Conservation (phyloP, 2,329 filamentous ascomycete species). For the Cladosporium austrohemisphaericum region DNA sequence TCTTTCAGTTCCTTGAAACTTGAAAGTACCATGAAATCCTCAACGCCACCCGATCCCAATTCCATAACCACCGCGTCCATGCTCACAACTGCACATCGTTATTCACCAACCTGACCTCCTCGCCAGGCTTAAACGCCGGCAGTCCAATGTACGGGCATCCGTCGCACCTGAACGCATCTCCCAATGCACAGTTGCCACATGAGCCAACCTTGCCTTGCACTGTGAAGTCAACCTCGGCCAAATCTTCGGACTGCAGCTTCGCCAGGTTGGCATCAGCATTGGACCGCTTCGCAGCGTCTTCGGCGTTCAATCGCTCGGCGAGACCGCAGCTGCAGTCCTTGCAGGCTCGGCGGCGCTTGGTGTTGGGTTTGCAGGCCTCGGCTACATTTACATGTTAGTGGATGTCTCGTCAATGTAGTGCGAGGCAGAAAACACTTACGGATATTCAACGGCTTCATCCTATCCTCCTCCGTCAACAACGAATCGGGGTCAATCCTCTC, state of each 20-base stretch:
- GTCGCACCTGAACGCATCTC: constrained; percentile 69
- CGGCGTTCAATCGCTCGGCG: constrained; percentile 77
- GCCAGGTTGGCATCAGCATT: constrained; percentile 54
- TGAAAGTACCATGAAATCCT: too few species aligned
- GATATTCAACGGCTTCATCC: constrained; percentile 70
- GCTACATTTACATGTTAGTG: constrained; percentile 50
- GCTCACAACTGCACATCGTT: constrained; percentile 76
- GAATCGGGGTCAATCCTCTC: constrained; percentile 90
- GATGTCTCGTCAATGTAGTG: not conserved
- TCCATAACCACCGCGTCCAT: too few species aligned
- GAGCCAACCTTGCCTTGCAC: constrained; percentile 95
- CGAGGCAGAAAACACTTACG: constrained; percentile 49
- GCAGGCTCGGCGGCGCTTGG: constrained; percentile 87
- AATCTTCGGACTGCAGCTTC: constrained; percentile 71
- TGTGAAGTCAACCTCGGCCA: constrained; percentile 92
- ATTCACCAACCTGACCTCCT: constrained; percentile 85
- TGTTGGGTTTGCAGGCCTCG: constrained; percentile 80
- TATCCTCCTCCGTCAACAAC: constrained; percentile 79
- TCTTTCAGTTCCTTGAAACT: too few species aligned
- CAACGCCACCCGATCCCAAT: too few species aligned
- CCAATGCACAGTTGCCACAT: constrained; percentile 89
- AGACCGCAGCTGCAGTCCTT: constrained; percentile 98
- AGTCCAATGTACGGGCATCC: constrained; percentile 83
- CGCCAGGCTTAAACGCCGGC: constrained; percentile 93
- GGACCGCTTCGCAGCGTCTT: constrained; percentile 67